A percentile compares a stretch with the other conserved stretches of the same genome.
These are phyloP conservation scores for Fraxinus latifolia DNA, from an alignment of 305 asterid genomes.

Conservation along the genomic window DNA sequence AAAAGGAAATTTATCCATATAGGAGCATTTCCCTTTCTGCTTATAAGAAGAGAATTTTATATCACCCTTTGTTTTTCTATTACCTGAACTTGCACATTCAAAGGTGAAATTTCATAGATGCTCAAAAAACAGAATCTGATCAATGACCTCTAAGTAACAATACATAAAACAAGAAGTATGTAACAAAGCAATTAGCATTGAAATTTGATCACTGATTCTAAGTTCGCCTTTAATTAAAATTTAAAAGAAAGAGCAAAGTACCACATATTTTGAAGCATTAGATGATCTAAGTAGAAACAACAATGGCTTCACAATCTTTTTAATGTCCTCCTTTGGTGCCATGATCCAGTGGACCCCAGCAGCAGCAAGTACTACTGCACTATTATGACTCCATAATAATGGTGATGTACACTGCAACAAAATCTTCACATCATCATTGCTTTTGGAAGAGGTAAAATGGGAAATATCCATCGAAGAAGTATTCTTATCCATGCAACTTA, in stretches of 20 bases:
- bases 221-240: neutral
- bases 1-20: conserved; percentile 4
- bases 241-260: conserved; percentile 30
- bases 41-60: neutral
- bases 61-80: neutral
- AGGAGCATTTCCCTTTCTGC: conserved; percentile 6
- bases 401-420: conserved; percentile 88
- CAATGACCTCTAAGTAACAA: neutral
- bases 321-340: conserved; percentile 76
- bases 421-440: conserved; percentile 75
- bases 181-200: conserved; percentile 13
- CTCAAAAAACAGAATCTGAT: neutral
- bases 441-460: conserved; percentile 62
- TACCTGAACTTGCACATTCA: conserved; percentile 4
- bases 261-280: conserved; percentile 87
- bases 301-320: conserved; percentile 80
- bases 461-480: conserved; percentile 48
- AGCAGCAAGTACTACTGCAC: conserved; percentile 97
- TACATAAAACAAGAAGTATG: conserved; percentile 7
- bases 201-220: neutral
- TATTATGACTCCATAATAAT: conserved; percentile 78
- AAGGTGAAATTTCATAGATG: neutral
- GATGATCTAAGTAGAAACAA: conserved; percentile 93
- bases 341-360: conserved; percentile 99
- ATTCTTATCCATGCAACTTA: conserved; percentile 43